Percentiles rank a stretch among this genome's conserved stretches.
Evolutionary conservation across 179 eudicot species (phyloP).

Genomic region (Silene noctiflora): DNA sequence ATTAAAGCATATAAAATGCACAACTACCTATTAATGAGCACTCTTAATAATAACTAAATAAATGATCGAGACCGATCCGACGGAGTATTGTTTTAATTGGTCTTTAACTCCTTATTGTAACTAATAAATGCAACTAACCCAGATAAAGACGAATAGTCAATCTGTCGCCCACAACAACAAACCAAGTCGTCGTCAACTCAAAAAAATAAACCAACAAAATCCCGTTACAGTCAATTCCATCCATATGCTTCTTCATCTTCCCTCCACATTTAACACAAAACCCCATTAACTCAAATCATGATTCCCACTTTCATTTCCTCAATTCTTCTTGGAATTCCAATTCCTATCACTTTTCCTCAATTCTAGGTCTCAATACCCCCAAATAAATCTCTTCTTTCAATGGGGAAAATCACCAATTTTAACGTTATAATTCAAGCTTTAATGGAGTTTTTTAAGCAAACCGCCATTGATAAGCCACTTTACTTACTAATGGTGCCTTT

Average conservation of each 20-base stretch:
- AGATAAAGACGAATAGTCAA: too few relatives aligned
- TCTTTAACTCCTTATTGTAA: too few relatives aligned
- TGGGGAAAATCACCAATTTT: slow-evolving; percentile 18
- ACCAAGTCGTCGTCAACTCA: not conserved
- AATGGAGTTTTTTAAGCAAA: slow-evolving; percentile 45
- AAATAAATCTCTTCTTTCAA: not conserved
- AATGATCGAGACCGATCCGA: too few relatives aligned
- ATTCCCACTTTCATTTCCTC: not conserved
- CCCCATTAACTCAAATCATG: not conserved
- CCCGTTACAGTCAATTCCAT: not conserved
- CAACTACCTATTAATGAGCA: too few relatives aligned
- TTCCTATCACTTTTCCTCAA: not conserved
- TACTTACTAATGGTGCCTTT: slow-evolving; percentile 53
- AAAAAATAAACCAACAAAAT: not conserved
- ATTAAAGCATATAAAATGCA: too few relatives aligned
- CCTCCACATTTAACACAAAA: not conserved
- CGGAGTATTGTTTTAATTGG: too few relatives aligned
- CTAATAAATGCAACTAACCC: too few relatives aligned
- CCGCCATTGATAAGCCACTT: slow-evolving; percentile 53
- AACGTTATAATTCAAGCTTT: slow-evolving; percentile 14
- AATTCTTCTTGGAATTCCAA: not conserved
- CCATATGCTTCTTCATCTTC: not conserved
- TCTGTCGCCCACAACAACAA: too few relatives aligned
- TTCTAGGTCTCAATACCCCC: not conserved
- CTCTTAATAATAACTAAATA: too few relatives aligned